Evolutionary conservation across 2,329 filamentous ascomycete genomes (phyloP), one percentile per base, ranked within the genome.

Genomic region (Sporothrix humicola): DNA sequence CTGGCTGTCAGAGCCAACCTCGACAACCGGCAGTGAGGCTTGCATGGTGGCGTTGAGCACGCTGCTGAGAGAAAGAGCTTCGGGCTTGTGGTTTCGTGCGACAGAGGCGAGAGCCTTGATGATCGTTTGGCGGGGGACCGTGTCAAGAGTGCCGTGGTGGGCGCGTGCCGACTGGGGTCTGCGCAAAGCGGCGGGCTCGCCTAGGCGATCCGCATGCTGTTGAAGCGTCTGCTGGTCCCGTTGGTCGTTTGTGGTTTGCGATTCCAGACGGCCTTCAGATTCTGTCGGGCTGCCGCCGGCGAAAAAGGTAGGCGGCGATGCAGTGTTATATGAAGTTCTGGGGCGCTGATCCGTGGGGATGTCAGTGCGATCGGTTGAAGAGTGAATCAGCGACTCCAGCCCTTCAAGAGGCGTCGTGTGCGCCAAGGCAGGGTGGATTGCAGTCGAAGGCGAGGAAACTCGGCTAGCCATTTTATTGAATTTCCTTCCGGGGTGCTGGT

Each of bases 71-170:
- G 90, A 89, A 26, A 91, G 86, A 68, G 89, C 85, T 79, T 91
- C 87, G 71, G 90, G 87, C 79, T 89, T 88, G 77, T 87, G 86
- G 77, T 85, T 87, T 79, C 87, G 87, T 73, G 87, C 84, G 59
- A 88, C 85, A 15, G 92, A 94, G 73, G 92, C 92, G 77, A 95
- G 83, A 6, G 92, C 93, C 83, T 96, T 95, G 84, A 95, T 89
- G 79, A 94, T 90, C 73, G 93, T 95, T 82, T 95, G 93, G 76
- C 90, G 90, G 13, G 93, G 92, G 77, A 95, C 85, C 66, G 86
- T 86, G 78, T 93, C 91, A 79, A 88, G 86, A 12, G 90, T 91
- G 46, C 85, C 84, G 54, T 71, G 68, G 23, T 72, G 69, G 12
- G 73, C 58, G 65, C 73, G 74, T 20, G 75, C 73, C 20, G 74